phyloP scores from a whole-genome alignment of 768 basidiomycete species.

The Lactarius tabidus region DNA sequence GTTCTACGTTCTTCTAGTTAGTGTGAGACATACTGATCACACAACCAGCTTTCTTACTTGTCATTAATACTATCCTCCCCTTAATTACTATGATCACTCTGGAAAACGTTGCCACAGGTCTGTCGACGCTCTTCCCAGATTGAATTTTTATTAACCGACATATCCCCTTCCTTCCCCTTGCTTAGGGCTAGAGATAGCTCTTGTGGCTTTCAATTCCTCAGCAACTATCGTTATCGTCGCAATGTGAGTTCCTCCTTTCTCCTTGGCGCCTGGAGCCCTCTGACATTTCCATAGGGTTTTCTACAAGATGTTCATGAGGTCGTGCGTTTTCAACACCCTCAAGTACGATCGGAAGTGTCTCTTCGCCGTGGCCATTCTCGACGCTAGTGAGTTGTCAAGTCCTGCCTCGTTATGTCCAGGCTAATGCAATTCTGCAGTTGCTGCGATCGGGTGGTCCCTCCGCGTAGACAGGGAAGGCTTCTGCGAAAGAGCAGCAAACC shows the following conservation, averaged over 20 bases:
- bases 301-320: conserved; percentile 7
- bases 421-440: conserved; percentile 1
- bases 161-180: background rate
- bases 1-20: background rate
- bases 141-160: background rate
- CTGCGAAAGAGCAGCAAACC: background rate
- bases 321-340: conserved; percentile 9
- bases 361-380: conserved; percentile 7
- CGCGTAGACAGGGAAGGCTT: background rate
- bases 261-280: background rate
- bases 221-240: background rate
- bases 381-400: background rate
- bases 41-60: conserved; percentile 1
- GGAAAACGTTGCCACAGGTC: conserved; percentile 4
- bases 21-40: background rate
- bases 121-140: background rate
- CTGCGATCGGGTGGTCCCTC: conserved; percentile 14
- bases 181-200: conserved; percentile 3
- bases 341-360: conserved; percentile 7
- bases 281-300: background rate
- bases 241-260: background rate
- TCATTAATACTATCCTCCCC: conserved; percentile 9
- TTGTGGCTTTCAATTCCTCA: conserved; percentile 5
- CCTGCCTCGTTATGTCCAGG: background rate
- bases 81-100: conserved; percentile 2